Evolutionary conservation across 345 rosid genomes (phyloP).

Genomic region (Lepidium aucheri): DNA sequence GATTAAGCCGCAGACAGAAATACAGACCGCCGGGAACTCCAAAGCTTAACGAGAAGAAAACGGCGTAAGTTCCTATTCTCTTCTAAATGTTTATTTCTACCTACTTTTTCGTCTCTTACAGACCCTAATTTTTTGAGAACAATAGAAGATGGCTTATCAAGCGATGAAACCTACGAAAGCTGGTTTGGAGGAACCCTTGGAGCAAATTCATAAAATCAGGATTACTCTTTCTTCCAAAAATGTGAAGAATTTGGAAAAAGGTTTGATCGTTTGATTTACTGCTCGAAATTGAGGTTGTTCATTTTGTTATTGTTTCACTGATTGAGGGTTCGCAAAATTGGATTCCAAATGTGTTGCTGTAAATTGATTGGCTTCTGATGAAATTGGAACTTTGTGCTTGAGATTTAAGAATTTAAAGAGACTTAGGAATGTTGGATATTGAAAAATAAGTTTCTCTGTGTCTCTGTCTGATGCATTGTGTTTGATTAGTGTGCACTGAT

Average conservation of each 20-base stretch:
- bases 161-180: conserved; percentile 43
- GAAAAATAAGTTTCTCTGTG: not conserved
- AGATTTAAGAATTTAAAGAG: not conserved
- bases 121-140: too few relatives aligned
- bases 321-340: too few relatives aligned
- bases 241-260: conserved; percentile 73
- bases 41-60: too few relatives aligned
- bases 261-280: conserved; percentile 6
- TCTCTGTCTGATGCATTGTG: not conserved
- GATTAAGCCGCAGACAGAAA: too few relatives aligned
- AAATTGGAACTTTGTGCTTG: not conserved
- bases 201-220: conserved; percentile 64
- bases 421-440: not conserved
- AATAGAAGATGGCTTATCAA: conserved; percentile 32
- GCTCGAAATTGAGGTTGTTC: not conserved
- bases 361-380: not conserved
- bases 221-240: conserved; percentile 72
- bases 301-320: too few relatives aligned
- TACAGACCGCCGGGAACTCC: too few relatives aligned
- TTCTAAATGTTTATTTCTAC: too few relatives aligned
- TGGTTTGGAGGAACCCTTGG: conserved; percentile 57
- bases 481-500: conserved; percentile 42
- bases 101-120: too few relatives aligned
- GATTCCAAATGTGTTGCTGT: not conserved
- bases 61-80: too few relatives aligned